Evolutionary conservation across 352 stramenopile species (phyloP), one percentile per base, ranked within the genome.

Genomic region (Lagenidium sp.): DNA sequence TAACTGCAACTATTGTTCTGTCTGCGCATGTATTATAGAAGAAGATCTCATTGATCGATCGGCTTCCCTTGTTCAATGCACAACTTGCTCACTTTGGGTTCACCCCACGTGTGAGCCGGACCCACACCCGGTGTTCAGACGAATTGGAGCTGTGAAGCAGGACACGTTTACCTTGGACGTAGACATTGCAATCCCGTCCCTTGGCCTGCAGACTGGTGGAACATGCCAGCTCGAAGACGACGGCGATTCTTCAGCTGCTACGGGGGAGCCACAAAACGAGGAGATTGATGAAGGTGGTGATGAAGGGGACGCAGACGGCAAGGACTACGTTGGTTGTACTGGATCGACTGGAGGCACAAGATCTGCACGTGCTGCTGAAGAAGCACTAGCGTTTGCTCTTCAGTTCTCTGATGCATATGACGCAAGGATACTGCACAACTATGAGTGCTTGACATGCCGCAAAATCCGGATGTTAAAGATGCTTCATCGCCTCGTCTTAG

Each of bases 401-500:
- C 64, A 41, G 13, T 94, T 94, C 68, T 62, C 62, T 35, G 29
- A 62, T 10, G 42, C 51, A 1, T 94, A 94, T 39, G 74, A 94
- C 41, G 55, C 75, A 0, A 81, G 82, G 22, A 42, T 69, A 0
- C 31, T 90, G 23, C 63, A 90, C 49, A 85, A 91, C 35, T 94
- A 90, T 36, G 79, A 94, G 52, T 94, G 82, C 47, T 41, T 81
- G n/a, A 80, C 68, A 1, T 94, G 82, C 43, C 74, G 82, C 4
- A 85, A 89, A 36, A 47, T 83, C 4, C 70, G 75, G 5, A 80
- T 90, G 62, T 64, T 91, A 4, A 68, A 75, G 24, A 61, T 83
- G 40, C 23, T 94, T 0, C 49, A 88, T 39, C 65, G 68, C 3
- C 45, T 94, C 11, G 48, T 60, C 1, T 29, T 61, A 1, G 80